These are phyloP conservation scores for Henckelia pumila DNA, from an alignment of 257 asterid species.

Conservation along the genomic window DNA sequence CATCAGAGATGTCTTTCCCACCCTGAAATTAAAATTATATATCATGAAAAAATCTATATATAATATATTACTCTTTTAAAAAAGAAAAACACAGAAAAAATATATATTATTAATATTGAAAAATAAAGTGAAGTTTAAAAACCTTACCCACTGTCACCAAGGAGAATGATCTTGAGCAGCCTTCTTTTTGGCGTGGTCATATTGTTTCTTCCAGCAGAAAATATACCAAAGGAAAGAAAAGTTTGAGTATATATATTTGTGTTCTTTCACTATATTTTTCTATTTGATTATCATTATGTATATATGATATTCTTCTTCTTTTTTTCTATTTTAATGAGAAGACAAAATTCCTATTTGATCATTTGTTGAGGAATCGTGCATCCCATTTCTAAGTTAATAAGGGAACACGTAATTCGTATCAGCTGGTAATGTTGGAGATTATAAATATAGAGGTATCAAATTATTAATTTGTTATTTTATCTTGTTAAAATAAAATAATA, in stretches of 20 bases:
- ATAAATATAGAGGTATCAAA: no score
- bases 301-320: no score
- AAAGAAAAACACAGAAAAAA: background rate
- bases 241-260: background rate
- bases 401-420: background rate
- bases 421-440: background rate
- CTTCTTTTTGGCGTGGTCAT: slow-evolving; percentile 51
- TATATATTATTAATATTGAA: background rate
- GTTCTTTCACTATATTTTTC: no score
- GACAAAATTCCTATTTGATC: slow-evolving; percentile 14
- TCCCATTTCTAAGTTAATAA: slow-evolving; percentile 25
- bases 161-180: slow-evolving; percentile 80
- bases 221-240: background rate
- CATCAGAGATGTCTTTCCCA: slow-evolving; percentile 84
- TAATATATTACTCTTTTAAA: background rate
- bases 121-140: background rate
- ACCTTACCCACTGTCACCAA: slow-evolving; percentile 86
- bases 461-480: no score
- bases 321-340: background rate
- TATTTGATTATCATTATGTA: no score
- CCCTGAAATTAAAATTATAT: slow-evolving; percentile 64
- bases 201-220: background rate
- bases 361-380: slow-evolving; percentile 36
- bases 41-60: background rate
- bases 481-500: no score